These are phyloP conservation scores for Keithomyces neogunnii DNA, from an alignment of 2,329 filamentous ascomycete genomes.

Conservation along the genomic window DNA sequence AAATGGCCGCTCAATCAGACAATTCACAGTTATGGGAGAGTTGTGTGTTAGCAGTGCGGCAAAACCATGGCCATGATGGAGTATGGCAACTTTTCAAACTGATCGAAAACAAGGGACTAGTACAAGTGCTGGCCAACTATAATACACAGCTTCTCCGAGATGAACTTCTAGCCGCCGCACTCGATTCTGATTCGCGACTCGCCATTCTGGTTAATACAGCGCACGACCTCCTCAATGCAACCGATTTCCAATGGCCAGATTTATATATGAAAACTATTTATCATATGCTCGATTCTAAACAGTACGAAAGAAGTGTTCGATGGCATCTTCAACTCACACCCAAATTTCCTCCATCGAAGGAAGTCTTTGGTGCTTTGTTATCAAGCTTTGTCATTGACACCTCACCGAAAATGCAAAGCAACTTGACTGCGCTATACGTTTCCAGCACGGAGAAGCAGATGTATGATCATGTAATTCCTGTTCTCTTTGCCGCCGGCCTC, in stretches of 20 bases:
- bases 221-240: conserved; percentile 25
- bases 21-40: conserved; percentile 13
- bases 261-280: conserved; percentile 40
- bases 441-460: conserved; percentile 32
- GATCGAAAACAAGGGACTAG: conserved; percentile 11
- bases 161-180: conserved; percentile 19
- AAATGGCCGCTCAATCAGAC: conserved; percentile 5
- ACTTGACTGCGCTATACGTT: conserved; percentile 37
- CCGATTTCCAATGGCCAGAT: conserved; percentile 37
- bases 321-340: conserved; percentile 41
- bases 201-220: conserved; percentile 17
- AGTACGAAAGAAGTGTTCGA: conserved; percentile 28
- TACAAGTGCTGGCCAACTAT: conserved; percentile 12
- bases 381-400: conserved; percentile 32
- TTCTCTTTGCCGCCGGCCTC: conserved; percentile 38
- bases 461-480: conserved; percentile 44
- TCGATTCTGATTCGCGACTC: conserved; percentile 17
- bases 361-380: conserved; percentile 34
- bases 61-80: conserved; percentile 14
- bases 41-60: conserved; percentile 12
- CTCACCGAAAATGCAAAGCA: conserved; percentile 26
- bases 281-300: conserved; percentile 30
- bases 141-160: conserved; percentile 20
- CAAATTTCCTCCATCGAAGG: conserved; percentile 31
- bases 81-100: conserved; percentile 19